Percentiles rank a stretch among this genome's conserved stretches.
Conservation (phyloP, 2,329 filamentous ascomycete species). For the Bimuria novae-zelandiae region DNA sequence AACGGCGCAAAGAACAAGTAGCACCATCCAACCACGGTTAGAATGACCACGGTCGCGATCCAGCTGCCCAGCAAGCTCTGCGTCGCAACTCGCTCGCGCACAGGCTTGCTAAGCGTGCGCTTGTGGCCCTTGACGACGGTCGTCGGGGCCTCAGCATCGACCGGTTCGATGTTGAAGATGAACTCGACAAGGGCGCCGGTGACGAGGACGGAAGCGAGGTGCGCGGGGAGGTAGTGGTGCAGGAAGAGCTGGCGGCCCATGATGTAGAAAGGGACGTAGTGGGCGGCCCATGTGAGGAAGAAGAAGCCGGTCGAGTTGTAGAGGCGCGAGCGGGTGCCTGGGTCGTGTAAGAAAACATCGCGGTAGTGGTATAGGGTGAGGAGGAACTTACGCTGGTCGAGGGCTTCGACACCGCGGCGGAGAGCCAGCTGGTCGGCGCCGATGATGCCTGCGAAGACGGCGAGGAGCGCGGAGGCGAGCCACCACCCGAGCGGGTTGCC, state of each 20-base stretch:
- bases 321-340: constrained; percentile 85
- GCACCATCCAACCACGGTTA: constrained; percentile 70
- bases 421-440: constrained; percentile 92
- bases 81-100: constrained; percentile 77
- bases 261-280: constrained; percentile 96
- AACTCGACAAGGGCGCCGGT: constrained; percentile 93
- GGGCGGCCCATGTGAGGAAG: constrained; percentile 96
- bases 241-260: constrained; percentile 99
- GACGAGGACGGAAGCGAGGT: constrained; percentile 87
- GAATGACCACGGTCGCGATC: constrained; percentile 74
- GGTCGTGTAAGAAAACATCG: constrained; percentile 35
- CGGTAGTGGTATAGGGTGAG: background rate
- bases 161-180: constrained; percentile 86
- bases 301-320: constrained; percentile 99
- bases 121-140: constrained; percentile 37
- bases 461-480: constrained; percentile 88
- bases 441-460: constrained; percentile 90
- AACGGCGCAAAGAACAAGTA: constrained; percentile 95
- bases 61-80: constrained; percentile 79
- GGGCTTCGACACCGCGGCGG: constrained; percentile 87
- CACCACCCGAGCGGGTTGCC: constrained; percentile 98
- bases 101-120: constrained; percentile 66
- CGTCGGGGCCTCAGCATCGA: constrained; percentile 55
- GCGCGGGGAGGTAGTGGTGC: constrained; percentile 95
- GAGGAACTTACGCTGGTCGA: constrained; percentile 81